Evolutionary conservation across 495 filamentous ascomycete species (phyloP).

Genomic region (Platismatia glauca): DNA sequence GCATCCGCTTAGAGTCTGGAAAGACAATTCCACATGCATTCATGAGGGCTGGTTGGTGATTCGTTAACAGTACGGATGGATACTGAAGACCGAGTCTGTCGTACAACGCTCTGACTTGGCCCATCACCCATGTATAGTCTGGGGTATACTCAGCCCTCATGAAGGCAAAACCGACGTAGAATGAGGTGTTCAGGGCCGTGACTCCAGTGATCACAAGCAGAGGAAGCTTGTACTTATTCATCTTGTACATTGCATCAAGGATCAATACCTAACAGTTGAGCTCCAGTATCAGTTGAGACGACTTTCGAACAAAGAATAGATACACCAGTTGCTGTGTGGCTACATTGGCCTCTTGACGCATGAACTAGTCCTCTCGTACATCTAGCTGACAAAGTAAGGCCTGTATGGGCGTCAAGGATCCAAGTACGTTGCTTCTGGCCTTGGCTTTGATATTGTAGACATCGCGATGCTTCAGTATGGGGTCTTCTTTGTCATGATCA

Average conservation of each 20-base stretch:
- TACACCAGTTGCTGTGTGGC: neutral
- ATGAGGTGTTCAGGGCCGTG: constrained; percentile 8
- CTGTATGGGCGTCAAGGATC: neutral
- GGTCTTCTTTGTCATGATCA: neutral
- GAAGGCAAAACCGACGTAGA: constrained; percentile 18
- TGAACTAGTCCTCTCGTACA: neutral
- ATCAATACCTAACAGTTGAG: constrained; percentile 15
- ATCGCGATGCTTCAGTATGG: neutral
- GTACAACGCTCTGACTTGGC: neutral
- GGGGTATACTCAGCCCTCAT: neutral
- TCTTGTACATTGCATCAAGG: constrained; percentile 21
- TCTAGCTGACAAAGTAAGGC: neutral
- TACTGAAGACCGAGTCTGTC: neutral
- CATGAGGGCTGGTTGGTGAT: neutral
- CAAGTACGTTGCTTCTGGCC: neutral
- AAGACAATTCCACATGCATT: neutral
- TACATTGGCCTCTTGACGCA: neutral
- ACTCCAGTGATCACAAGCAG: constrained; percentile 15
- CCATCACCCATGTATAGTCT: constrained; percentile 1
- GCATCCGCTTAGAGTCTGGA: neutral
- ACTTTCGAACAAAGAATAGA: neutral
- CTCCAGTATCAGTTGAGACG: neutral
- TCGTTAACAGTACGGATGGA: neutral
- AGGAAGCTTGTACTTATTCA: constrained; percentile 17
- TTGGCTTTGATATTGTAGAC: neutral